These are phyloP conservation scores for Pluteus cervinus DNA, from an alignment of 768 basidiomycete species.

Conservation along the genomic window DNA sequence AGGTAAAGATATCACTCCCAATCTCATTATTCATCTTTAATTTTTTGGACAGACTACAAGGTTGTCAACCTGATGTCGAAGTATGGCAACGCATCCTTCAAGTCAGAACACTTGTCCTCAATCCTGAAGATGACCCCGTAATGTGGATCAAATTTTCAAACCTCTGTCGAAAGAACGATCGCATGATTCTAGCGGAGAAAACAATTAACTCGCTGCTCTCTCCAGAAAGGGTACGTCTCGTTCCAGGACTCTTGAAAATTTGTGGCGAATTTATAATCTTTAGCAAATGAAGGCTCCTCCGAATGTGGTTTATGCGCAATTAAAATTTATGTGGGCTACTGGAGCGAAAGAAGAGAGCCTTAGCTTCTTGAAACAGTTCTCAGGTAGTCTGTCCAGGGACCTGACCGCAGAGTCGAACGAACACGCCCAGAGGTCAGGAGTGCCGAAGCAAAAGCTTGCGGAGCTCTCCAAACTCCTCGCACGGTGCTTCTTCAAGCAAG, in stretches of 20 bases:
- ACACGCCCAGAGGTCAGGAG: constrained; percentile 41
- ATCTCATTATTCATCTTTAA: neutral
- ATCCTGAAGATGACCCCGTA: constrained; percentile 87
- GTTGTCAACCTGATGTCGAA: constrained; percentile 97
- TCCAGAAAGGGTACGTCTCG: constrained; percentile 51
- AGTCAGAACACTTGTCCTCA: constrained; percentile 89
- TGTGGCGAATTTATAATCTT: constrained; percentile 37
- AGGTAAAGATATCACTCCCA: constrained; percentile 42
- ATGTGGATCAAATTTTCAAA: constrained; percentile 99
- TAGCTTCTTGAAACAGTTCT: constrained; percentile 78
- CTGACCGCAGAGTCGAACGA: constrained; percentile 56
- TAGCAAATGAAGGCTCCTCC: constrained; percentile 78
- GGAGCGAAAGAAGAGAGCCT: constrained; percentile 75
- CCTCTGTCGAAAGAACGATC: constrained; percentile 89
- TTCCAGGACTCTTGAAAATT: neutral
- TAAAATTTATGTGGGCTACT: constrained; percentile 94
- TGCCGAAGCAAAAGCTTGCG: constrained; percentile 53
- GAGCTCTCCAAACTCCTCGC: constrained; percentile 84
- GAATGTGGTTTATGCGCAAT: constrained; percentile 91
- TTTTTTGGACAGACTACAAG: constrained; percentile 59
- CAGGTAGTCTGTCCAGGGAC: constrained; percentile 68
- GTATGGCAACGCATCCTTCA: constrained; percentile 98
- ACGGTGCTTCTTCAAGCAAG: constrained; percentile 93
- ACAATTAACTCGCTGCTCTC: constrained; percentile 89
- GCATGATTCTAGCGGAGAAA: constrained; percentile 94